Conservation (phyloP, 345 rosid genomes). For the Microcos paniculata region DNA sequence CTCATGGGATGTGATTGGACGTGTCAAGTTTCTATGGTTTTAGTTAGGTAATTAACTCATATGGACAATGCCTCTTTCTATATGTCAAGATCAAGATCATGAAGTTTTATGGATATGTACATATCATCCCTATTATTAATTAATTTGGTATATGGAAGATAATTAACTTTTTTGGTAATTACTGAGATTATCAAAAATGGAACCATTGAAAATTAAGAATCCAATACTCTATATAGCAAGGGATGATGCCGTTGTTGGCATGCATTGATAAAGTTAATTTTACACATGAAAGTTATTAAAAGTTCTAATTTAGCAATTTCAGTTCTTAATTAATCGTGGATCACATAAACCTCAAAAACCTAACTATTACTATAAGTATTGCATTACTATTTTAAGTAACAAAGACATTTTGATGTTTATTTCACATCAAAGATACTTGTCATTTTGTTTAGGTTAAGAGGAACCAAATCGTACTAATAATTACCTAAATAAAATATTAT, state of each 20-base stretch:
- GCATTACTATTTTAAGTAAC: neutral
- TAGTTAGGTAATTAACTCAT: slow-evolving; percentile 9
- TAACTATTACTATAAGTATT: no score
- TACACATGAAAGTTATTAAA: no score
- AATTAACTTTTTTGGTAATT: no score
- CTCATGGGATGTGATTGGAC: neutral
- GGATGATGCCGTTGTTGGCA: no score
- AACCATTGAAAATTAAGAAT: no score
- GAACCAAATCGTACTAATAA: neutral
- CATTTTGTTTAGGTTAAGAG: neutral
- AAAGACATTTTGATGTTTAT: neutral
- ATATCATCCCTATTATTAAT: neutral
- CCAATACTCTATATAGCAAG: no score
- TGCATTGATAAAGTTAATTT: no score
- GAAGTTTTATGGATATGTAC: no score
- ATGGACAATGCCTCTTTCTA: neutral
- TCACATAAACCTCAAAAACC: neutral
- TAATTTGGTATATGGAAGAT: no score
- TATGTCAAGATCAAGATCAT: no score
- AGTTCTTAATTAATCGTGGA: neutral
- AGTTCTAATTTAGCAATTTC: neutral
- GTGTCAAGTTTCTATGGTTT: slow-evolving; percentile 14
- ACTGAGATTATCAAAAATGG: no score
- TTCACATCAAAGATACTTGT: neutral
- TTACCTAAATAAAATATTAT: neutral